Evolutionary conservation across 1,284 basidiomycete genomes (phyloP).

Genomic region (Rhodotorula sp.): DNA sequence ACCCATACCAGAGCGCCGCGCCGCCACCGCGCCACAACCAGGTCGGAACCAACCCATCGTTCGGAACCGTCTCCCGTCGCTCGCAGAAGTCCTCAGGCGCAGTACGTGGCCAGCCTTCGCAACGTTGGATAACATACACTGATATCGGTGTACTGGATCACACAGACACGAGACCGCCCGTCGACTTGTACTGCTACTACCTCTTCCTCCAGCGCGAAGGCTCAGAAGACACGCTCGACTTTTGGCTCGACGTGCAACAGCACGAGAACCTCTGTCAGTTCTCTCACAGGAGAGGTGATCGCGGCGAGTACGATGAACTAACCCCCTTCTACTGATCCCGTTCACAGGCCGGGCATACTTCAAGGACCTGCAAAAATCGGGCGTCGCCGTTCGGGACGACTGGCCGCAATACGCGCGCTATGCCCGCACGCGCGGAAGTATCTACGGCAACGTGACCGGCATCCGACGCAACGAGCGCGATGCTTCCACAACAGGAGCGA

Average conservation of each 20-base stretch:
- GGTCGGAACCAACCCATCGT: slow-evolving; percentile 8
- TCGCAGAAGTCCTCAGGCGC: slow-evolving; percentile 48
- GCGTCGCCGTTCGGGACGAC: slow-evolving; percentile 84
- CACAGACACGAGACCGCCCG: slow-evolving; percentile 73
- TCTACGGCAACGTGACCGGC: slow-evolving; percentile 86
- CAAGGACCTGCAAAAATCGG: slow-evolving; percentile 93
- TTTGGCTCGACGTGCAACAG: slow-evolving; percentile 98
- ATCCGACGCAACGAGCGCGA: slow-evolving; percentile 48
- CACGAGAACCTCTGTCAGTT: slow-evolving; percentile 81
- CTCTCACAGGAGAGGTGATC: not conserved
- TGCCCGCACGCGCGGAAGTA: slow-evolving; percentile 77
- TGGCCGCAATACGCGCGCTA: slow-evolving; percentile 97
- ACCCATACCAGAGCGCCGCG: not conserved
- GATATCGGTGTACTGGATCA: not conserved
- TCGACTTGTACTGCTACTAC: slow-evolving; percentile 98
- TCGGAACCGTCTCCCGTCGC: slow-evolving; percentile 48
- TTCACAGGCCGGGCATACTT: slow-evolving; percentile 78
- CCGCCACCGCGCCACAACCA: not conserved
- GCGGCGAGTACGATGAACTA: too few relatives aligned
- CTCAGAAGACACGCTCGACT: slow-evolving; percentile 92
- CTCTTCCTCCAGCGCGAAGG: slow-evolving; percentile 86
- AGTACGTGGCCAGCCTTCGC: slow-evolving; percentile 17
- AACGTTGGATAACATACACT: not conserved
- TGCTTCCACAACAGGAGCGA: not conserved
- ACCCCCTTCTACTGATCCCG: too few relatives aligned